These are phyloP conservation scores for Pyrenula massariospora DNA, from an alignment of 495 filamentous ascomycete species.

Conservation along the genomic window DNA sequence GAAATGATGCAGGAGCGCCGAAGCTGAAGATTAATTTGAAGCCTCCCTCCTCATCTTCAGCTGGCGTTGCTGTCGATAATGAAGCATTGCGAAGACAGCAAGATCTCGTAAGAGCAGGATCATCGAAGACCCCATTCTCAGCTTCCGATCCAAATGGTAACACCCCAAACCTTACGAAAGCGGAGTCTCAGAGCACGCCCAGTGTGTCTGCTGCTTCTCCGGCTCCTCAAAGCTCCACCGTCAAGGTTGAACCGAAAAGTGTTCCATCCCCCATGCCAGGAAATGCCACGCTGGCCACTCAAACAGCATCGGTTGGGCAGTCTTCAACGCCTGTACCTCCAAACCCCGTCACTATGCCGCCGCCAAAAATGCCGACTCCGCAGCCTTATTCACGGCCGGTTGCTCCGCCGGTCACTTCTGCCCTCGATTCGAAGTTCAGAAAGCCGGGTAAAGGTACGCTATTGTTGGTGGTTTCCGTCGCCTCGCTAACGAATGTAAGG, in stretches of 20 bases:
- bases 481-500: constrained; percentile 2
- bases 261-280: neutral
- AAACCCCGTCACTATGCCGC: neutral
- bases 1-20: constrained; percentile 46
- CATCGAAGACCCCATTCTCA: constrained; percentile 22
- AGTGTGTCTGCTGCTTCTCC: constrained; percentile 1
- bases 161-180: constrained; percentile 4
- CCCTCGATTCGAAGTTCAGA: constrained; percentile 25
- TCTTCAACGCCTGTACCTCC: constrained; percentile 1
- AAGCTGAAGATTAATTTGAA: constrained; percentile 72
- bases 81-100: constrained; percentile 36
- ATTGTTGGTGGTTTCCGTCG: neutral
- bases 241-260: neutral
- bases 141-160: constrained; percentile 7
- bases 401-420: constrained; percentile 4
- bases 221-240: neutral
- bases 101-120: constrained; percentile 28
- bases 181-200: constrained; percentile 3
- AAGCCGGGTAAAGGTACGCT: constrained; percentile 42
- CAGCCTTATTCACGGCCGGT: neutral
- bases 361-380: constrained; percentile 7
- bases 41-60: constrained; percentile 22
- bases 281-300: neutral
- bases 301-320: neutral
- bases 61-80: constrained; percentile 36